phyloP scores from a whole-genome alignment of 2,329 filamentous ascomycete species.

The Furcasterigmium sp. region DNA sequence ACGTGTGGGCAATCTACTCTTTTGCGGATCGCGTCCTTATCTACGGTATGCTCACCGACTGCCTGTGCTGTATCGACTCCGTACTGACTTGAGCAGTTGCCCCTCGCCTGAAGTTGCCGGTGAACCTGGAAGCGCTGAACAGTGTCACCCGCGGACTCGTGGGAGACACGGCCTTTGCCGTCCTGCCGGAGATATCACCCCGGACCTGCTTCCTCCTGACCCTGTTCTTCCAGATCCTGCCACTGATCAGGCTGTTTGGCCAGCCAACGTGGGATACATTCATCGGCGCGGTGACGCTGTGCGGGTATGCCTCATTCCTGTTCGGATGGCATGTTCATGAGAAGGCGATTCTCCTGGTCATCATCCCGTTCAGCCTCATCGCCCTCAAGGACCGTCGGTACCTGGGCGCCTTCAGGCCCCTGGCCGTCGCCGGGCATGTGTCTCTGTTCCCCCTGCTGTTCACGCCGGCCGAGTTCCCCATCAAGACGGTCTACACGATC shows the following conservation, averaged over 20 bases:
- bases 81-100: conserved; percentile 51
- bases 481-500: conserved; percentile 90
- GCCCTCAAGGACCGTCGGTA: conserved; percentile 86
- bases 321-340: conserved; percentile 99
- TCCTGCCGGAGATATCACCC: conserved; percentile 81
- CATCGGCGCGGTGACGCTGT: conserved; percentile 82
- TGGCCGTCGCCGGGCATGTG: conserved; percentile 91
- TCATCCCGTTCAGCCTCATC: conserved; percentile 91
- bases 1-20: conserved; percentile 95
- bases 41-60: conserved; percentile 49
- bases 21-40: conserved; percentile 83
- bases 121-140: conserved; percentile 70
- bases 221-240: conserved; percentile 72
- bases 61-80: background rate
- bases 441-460: conserved; percentile 93
- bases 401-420: conserved; percentile 82
- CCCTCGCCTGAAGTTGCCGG: conserved; percentile 68
- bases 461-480: conserved; percentile 84
- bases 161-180: conserved; percentile 89
- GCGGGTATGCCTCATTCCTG: conserved; percentile 92
- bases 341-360: conserved; percentile 89
- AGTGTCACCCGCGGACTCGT: conserved; percentile 92
- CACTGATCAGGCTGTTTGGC: conserved; percentile 76
- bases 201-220: conserved; percentile 77
- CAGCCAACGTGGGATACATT: conserved; percentile 84